Evolutionary conservation across 495 filamentous ascomycete species (phyloP).

Genomic region (Aspergillus conjunctus): DNA sequence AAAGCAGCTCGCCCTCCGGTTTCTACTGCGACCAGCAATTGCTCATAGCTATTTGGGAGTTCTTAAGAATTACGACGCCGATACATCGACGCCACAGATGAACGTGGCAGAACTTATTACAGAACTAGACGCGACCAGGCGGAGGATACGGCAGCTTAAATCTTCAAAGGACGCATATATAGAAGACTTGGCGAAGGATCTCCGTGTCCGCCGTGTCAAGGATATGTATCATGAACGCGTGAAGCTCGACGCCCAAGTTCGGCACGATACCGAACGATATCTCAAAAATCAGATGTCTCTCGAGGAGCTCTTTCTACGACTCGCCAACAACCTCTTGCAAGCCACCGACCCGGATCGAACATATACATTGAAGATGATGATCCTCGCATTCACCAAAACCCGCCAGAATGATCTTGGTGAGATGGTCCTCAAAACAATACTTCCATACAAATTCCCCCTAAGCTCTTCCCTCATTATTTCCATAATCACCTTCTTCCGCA

Average conservation of each 20-base stretch:
- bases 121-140: conserved; percentile 37
- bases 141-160: conserved; percentile 35
- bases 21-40: conserved; percentile 43
- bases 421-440: conserved; percentile 39
- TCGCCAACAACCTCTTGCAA: conserved; percentile 40
- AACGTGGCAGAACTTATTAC: conserved; percentile 36
- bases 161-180: conserved; percentile 23
- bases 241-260: conserved; percentile 36
- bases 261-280: conserved; percentile 36
- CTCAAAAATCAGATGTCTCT: conserved; percentile 37
- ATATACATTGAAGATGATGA: conserved; percentile 34
- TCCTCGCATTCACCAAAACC: conserved; percentile 42
- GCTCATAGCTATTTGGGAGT: conserved; percentile 45
- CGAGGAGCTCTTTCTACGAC: conserved; percentile 39
- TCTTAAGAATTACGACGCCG: conserved; percentile 36
- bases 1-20: conserved; percentile 46
- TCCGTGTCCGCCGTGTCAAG: conserved; percentile 18
- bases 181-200: conserved; percentile 34
- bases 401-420: conserved; percentile 48
- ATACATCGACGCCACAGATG: conserved; percentile 32
- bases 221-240: conserved; percentile 20
- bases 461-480: conserved; percentile 41
- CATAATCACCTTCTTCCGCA: conserved; percentile 43
- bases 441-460: conserved; percentile 44
- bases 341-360: conserved; percentile 44